Conservation (phyloP, 805 yeast genomes). For the Metschnikowia arizonensis region DNA sequence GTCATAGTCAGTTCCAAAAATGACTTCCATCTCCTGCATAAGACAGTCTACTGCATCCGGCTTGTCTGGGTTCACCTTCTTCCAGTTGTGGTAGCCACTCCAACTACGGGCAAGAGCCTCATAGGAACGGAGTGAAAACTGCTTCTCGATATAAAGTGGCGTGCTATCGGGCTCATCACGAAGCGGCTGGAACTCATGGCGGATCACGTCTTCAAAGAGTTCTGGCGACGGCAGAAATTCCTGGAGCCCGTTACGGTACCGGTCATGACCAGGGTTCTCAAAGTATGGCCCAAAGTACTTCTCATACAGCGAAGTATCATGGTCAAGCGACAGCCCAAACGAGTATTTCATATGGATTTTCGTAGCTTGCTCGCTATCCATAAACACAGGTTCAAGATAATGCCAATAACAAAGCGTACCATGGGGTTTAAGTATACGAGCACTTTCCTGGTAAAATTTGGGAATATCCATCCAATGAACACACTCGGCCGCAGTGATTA, state of each 20-base stretch:
- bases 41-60: conserved; percentile 48
- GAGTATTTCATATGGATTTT: conserved; percentile 48
- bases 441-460: conserved; percentile 47
- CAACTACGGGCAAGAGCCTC: conserved; percentile 31
- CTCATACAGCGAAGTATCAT: conserved; percentile 25
- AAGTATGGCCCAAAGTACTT: conserved; percentile 47
- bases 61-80: conserved; percentile 28
- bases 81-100: conserved; percentile 40
- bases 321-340: conserved; percentile 30
- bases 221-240: conserved; percentile 34
- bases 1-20: conserved; percentile 45
- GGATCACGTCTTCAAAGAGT: conserved; percentile 22
- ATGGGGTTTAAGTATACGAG: conserved; percentile 47
- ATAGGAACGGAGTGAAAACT: conserved; percentile 20
- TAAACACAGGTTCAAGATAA: conserved; percentile 68
- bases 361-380: conserved; percentile 51
- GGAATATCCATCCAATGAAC: conserved; percentile 78
- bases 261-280: conserved; percentile 46
- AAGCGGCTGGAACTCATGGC: conserved; percentile 26
- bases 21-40: conserved; percentile 39
- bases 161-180: conserved; percentile 20
- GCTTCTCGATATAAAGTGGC: conserved; percentile 22
- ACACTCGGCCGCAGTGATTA: conserved; percentile 78
- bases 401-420: conserved; percentile 80
- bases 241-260: conserved; percentile 33